These are phyloP conservation scores for Suhomyces taliae DNA, from an alignment of 1,139 yeast genomes.

Conservation along the genomic window DNA sequence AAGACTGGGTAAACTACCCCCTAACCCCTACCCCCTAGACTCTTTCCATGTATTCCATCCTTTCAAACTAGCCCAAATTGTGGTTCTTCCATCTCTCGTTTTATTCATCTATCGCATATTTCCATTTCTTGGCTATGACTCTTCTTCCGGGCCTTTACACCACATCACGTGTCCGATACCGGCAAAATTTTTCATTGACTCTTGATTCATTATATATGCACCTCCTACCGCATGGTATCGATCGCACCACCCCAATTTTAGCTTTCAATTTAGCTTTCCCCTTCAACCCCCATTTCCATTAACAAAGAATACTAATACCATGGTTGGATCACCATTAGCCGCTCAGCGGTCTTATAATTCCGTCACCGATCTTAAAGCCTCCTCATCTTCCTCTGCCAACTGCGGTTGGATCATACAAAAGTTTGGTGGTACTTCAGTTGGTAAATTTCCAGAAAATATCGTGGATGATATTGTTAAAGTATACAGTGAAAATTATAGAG, in stretches of 20 bases:
- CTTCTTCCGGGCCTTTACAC: conserved; percentile 7
- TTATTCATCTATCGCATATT: neutral
- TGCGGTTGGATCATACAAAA: conserved; percentile 86
- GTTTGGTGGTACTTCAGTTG: conserved; percentile 98
- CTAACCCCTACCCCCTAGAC: too few relatives aligned
- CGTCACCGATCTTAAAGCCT: conserved; percentile 37
- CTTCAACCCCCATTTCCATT: too few relatives aligned
- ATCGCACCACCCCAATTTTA: neutral
- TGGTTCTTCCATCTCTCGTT: too few relatives aligned
- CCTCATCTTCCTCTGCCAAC: conserved; percentile 5
- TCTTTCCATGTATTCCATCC: too few relatives aligned
- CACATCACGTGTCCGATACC: conserved; percentile 14
- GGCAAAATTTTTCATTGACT: conserved; percentile 13
- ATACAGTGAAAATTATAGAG: conserved; percentile 59
- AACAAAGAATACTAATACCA: neutral
- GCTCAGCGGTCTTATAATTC: conserved; percentile 37
- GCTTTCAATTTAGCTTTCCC: neutral
- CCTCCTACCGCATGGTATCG: neutral
- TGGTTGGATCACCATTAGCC: conserved; percentile 7
- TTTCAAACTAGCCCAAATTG: too few relatives aligned
- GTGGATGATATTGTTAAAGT: conserved; percentile 79
- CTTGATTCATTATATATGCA: conserved; percentile 10
- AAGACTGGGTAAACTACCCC: too few relatives aligned
- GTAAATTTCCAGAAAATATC: conserved; percentile 84
- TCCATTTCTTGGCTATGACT: neutral